Percentiles rank a stretch among this genome's conserved stretches.
phyloP scores from a whole-genome alignment of 2,329 filamentous ascomycete genomes.

The Podosphaera aphanis region DNA sequence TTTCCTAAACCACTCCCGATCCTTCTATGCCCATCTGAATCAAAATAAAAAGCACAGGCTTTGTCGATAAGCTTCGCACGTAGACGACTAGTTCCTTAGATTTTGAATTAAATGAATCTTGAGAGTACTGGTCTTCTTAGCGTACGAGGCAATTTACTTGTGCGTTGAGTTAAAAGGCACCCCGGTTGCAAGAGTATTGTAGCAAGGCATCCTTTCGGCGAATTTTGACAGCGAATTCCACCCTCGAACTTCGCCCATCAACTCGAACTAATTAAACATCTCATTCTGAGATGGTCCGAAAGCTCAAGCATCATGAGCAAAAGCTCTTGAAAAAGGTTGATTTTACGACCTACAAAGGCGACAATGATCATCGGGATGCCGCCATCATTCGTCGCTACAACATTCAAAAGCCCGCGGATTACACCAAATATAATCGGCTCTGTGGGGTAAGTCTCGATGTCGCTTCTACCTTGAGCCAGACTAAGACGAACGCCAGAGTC shows the following conservation, averaged over 20 bases:
- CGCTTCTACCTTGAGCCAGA: not conserved
- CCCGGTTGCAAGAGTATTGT: too few species aligned
- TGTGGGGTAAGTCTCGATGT: conserved; percentile 33
- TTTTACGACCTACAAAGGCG: conserved; percentile 81
- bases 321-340: conserved; percentile 83
- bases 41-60: too few species aligned
- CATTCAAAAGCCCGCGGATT: conserved; percentile 75
- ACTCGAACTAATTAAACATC: not conserved
- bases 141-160: too few species aligned
- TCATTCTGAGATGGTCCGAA: conserved; percentile 52
- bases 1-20: too few species aligned
- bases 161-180: too few species aligned
- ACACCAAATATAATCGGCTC: conserved; percentile 41
- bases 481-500: conserved; percentile 30
- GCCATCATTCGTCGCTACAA: conserved; percentile 64
- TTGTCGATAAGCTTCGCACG: too few species aligned
- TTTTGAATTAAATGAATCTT: too few species aligned
- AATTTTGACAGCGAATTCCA: too few species aligned
- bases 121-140: too few species aligned
- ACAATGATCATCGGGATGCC: conserved; percentile 67
- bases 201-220: not conserved
- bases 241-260: not conserved
- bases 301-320: conserved; percentile 91
- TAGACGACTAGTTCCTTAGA: too few species aligned
- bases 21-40: too few species aligned